Evolutionary conservation across 768 basidiomycete genomes (phyloP).

Genomic region (Xerocomus spinulosus): DNA sequence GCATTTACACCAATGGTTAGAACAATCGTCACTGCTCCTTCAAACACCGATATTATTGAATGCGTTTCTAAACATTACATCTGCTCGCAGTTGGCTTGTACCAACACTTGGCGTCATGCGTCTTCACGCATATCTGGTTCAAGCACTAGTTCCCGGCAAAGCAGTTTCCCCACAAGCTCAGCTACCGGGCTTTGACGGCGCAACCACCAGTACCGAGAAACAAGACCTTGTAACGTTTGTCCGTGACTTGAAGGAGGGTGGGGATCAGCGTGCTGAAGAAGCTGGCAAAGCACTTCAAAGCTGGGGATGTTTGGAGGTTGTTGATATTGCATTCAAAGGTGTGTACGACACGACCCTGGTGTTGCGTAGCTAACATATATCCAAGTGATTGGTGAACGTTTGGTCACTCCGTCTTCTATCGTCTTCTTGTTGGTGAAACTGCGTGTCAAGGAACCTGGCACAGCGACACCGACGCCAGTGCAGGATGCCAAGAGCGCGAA

Average conservation of each 20-base stretch:
- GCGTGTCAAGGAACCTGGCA: constrained; percentile 57
- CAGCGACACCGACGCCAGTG: constrained; percentile 27
- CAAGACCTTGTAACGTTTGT: constrained; percentile 18
- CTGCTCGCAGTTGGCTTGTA: constrained; percentile 85
- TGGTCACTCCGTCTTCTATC: constrained; percentile 83
- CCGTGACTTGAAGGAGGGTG: constrained; percentile 12
- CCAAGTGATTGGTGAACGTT: constrained; percentile 83
- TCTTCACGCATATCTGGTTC: constrained; percentile 76
- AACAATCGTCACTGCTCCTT: constrained; percentile 66
- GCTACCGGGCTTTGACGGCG: constrained; percentile 64
- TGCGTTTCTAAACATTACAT: constrained; percentile 75
- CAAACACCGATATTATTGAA: constrained; percentile 69
- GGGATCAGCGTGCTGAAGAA: constrained; percentile 17
- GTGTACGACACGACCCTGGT: constrained; percentile 8
- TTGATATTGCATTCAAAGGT: constrained; percentile 87
- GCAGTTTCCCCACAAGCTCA: constrained; percentile 54
- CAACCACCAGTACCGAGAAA: constrained; percentile 26
- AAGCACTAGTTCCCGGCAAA: constrained; percentile 69
- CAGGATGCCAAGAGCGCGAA: constrained; percentile 41
- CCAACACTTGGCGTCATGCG: constrained; percentile 78
- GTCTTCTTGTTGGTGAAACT: constrained; percentile 84
- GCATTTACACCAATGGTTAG: constrained; percentile 35
- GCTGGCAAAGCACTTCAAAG: constrained; percentile 55
- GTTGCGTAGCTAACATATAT: constrained; percentile 2
- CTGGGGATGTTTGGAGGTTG: constrained; percentile 76